Percentiles rank a stretch among this genome's conserved stretches.
These are phyloP conservation scores for Inga oerstediana DNA, from an alignment of 306 rosid species.

Conservation along the genomic window DNA sequence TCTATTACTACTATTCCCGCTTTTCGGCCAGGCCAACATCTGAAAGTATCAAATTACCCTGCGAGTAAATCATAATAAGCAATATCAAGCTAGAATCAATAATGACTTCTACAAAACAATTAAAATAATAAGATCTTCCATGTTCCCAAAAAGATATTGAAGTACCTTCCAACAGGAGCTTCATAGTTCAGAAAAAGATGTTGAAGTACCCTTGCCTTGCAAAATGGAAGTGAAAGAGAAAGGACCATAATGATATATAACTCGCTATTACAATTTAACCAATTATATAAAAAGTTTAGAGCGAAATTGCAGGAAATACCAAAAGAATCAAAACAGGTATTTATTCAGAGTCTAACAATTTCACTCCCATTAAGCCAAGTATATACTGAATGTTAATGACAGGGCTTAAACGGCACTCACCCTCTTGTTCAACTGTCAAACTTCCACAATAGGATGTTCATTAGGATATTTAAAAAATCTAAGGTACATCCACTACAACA, in stretches of 20 bases:
- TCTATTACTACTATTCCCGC: slow-evolving; percentile 90
- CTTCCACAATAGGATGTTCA: neutral
- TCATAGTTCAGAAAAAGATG: neutral
- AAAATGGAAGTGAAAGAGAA: too few species aligned
- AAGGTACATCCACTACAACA: neutral
- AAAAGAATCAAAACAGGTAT: neutral
- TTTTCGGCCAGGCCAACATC: slow-evolving; percentile 88
- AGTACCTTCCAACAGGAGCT: neutral
- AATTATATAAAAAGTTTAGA: neutral
- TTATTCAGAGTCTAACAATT: too few species aligned
- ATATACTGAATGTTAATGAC: neutral
- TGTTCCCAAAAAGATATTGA: neutral
- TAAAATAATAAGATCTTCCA: neutral
- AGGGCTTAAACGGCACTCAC: neutral
- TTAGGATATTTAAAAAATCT: neutral
- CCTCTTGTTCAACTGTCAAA: neutral
- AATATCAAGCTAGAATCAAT: slow-evolving; percentile 6
- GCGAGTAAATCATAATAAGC: slow-evolving; percentile 36
- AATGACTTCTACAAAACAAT: neutral
- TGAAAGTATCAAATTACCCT: slow-evolving; percentile 76
- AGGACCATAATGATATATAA: too few species aligned
- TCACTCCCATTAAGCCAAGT: too few species aligned
- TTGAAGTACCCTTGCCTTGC: too few species aligned
- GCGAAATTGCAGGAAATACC: neutral
- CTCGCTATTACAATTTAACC: slow-evolving; percentile 1